Conservation (phyloP, 2,329 filamentous ascomycete genomes). For the Fusarium napiforme region DNA sequence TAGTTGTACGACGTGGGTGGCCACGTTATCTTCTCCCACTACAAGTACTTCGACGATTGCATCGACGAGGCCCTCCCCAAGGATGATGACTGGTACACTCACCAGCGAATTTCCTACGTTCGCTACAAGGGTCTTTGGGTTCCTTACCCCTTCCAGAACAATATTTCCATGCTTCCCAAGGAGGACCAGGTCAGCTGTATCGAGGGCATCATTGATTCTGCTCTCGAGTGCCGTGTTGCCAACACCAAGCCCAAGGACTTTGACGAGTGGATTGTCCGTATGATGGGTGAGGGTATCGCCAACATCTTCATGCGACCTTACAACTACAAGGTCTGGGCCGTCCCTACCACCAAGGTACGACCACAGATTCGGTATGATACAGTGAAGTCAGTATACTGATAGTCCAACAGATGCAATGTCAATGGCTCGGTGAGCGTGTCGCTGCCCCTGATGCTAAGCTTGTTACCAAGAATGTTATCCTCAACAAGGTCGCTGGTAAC, state of each 20-base stretch:
- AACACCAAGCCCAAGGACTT: slow-evolving; percentile 96
- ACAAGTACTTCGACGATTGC: slow-evolving; percentile 99
- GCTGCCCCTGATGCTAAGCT: slow-evolving; percentile 95
- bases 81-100: slow-evolving; percentile 94
- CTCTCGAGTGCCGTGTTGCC: slow-evolving; percentile 84
- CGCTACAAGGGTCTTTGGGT: slow-evolving; percentile 97
- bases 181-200: slow-evolving; percentile 96
- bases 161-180: slow-evolving; percentile 97
- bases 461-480: slow-evolving; percentile 92
- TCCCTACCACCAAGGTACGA: slow-evolving; percentile 91
- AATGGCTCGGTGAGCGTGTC: slow-evolving; percentile 98
- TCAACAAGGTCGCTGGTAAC: slow-evolving; percentile 94
- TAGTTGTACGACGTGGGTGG: slow-evolving; percentile 98
- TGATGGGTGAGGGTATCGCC: slow-evolving; percentile 88
- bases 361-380: neutral
- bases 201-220: slow-evolving; percentile 95
- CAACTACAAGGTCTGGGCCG: slow-evolving; percentile 99
- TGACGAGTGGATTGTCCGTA: slow-evolving; percentile 97
- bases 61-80: slow-evolving; percentile 96
- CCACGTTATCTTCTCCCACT: slow-evolving; percentile 99
- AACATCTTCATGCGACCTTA: slow-evolving; percentile 99
- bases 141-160: slow-evolving; percentile 99
- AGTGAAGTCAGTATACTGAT: slow-evolving; percentile 19
- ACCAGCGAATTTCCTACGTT: slow-evolving; percentile 99
- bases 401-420: slow-evolving; percentile 87